phyloP scores from a whole-genome alignment of 2,329 filamentous ascomycete genomes.

The Lachnellula subtilissima region DNA sequence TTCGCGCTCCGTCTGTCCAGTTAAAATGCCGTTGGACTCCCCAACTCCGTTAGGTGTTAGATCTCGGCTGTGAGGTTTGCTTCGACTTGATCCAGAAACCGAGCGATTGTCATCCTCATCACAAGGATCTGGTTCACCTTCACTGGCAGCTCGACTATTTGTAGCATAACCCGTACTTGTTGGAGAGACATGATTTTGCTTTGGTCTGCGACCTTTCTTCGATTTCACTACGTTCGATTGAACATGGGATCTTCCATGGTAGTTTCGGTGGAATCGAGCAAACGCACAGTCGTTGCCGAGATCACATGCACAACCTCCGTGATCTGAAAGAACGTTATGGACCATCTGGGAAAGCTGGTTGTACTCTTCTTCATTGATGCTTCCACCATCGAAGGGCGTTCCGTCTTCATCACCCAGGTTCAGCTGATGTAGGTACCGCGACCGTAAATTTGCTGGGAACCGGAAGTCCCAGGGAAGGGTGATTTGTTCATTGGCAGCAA shows the following conservation, averaged over 20 bases:
- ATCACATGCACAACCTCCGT: slow-evolving; percentile 74
- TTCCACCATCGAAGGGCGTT: slow-evolving; percentile 20
- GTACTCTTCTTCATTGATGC: slow-evolving; percentile 52
- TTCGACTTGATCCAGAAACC: slow-evolving; percentile 47
- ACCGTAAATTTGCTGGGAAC: slow-evolving; percentile 50
- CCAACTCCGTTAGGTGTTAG: slow-evolving; percentile 54
- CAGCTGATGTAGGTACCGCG: slow-evolving; percentile 53
- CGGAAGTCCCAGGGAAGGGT: slow-evolving; percentile 66
- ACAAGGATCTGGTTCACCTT: slow-evolving; percentile 52
- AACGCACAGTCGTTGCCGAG: slow-evolving; percentile 59
- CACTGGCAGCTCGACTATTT: slow-evolving; percentile 60
- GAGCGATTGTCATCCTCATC: slow-evolving; percentile 50
- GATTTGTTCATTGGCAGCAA: slow-evolving; percentile 59
- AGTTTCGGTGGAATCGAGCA: slow-evolving; percentile 56
- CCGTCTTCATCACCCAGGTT: slow-evolving; percentile 58
- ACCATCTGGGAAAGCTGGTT: slow-evolving; percentile 60
- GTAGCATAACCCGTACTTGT: slow-evolving; percentile 58
- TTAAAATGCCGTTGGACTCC: slow-evolving; percentile 49
- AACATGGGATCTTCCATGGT: slow-evolving; percentile 44
- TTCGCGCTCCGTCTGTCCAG: slow-evolving; percentile 59
- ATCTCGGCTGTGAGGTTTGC: slow-evolving; percentile 64
- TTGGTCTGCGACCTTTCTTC: slow-evolving; percentile 42
- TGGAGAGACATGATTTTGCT: slow-evolving; percentile 51
- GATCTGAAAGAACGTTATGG: slow-evolving; percentile 66
- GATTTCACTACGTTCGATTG: slow-evolving; percentile 37